Evolutionary conservation across 805 yeast species (phyloP), one percentile per base, ranked within the genome.

Genomic region (Starmerella floris): DNA sequence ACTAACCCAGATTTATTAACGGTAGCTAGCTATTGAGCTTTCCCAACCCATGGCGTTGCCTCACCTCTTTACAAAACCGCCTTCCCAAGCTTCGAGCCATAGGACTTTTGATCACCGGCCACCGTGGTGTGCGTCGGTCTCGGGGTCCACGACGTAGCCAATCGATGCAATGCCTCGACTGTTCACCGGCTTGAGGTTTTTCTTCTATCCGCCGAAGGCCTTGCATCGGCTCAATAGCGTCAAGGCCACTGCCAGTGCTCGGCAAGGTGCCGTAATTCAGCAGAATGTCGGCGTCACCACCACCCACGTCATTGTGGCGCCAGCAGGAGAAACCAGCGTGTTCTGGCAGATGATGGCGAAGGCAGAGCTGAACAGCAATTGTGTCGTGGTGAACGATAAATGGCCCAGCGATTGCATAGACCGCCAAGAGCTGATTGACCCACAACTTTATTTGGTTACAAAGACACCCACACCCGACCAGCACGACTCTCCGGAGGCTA

Each of bases 381-480:
- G 53, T 39, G 32, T 17, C 13, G 19, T 46, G 1, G 28, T 51
- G n/a, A 35, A 27, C 16, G 57, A 54, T 15, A 41, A 45, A 1
- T 62, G 65, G 65, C 49, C 58, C 3, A 51, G 62, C 33, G 58
- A 55, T n/a, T 58, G 62, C 41, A 57, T 62, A 28, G 59, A 49
- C 31, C 37, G 16, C 35, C 43, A 5, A 35, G 25, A 19, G 27
- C 40, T 56, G 25, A 40, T 53, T 26, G 45, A 51, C n/a, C 43
- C 34, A 10, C 32, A 22, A 15, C n/a, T 19, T 2, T 44, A 23
- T 26, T 15, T 17, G 4, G 30, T 23, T n/a, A 22, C 10, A 1
- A 28, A 10, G 5, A n/a, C n/a, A 19, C n/a, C 5, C 11, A 5
- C 25, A 25, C n/a, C n/a, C n/a, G n/a, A n/a, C n/a, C n/a, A n/a